Evolutionary conservation across 108 stramenopile species (phyloP), one percentile per base, ranked within the genome.

Genomic region (Aurantiochytrium sp.): DNA sequence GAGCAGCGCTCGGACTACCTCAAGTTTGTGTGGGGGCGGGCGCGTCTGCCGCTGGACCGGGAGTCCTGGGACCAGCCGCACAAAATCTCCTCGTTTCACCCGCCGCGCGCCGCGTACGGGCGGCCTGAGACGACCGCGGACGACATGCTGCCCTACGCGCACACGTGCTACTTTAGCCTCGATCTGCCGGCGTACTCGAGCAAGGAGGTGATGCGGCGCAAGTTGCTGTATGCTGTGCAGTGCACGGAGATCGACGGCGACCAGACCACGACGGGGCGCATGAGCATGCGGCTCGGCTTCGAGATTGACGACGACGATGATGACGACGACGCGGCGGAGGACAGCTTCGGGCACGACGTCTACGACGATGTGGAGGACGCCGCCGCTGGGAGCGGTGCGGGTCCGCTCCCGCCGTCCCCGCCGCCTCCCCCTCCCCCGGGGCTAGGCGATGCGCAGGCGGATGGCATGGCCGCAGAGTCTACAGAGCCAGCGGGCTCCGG

Each of bases 11-110:
- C 87, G 31, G 90, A 90, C 8, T 94, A 94, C 86, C 89, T 94
- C 68, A 88, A 93, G 53, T 94, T 94, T 69, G 93, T 92, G 17
- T 94, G 94, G 93, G 93, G 93, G 3, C 87, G 93, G 27, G 88
- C 91, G 27, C 92, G 93, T 4, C 90, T 94, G 4, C 93, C 93
- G 24, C 52, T 90, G 24, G 50, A 54, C 42, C 86, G 52, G 2
- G 50, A 90, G 34, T 89, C 89, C 73, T 92, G 89, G 88, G 92
- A 88, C 5, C 87, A 91, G 86, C 90, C 89, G 69, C 90, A 91
- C 89, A 68, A 81, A 24, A 42, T 81, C 30, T 41, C 73, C 8
- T 41, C 73, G 42, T 81, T 81, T 42, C 45, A 81, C 39, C 4
- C 73, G 45, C 90, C 85, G 32, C 30, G 85, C 37, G 52, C 30